Evolutionary conservation across 805 yeast species (phyloP).

Genomic region (Jamesozyma gamospora): DNA sequence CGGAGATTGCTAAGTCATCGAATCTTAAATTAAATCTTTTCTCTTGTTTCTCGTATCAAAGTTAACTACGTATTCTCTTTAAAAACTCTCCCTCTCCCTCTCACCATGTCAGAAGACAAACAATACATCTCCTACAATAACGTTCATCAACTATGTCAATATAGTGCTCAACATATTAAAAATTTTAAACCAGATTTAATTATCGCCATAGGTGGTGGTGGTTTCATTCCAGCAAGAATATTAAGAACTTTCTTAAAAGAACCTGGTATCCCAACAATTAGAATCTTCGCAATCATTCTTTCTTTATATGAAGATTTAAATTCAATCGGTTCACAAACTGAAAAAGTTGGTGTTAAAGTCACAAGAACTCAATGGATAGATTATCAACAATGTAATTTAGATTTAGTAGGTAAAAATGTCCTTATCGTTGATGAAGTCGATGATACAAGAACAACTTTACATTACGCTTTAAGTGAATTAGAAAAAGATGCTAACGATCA

Average conservation of each 20-base stretch:
- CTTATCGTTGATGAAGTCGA: conserved; percentile 78
- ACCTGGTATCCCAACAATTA: conserved; percentile 77
- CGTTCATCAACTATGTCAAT: conserved; percentile 65
- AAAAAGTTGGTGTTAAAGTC: conserved; percentile 54
- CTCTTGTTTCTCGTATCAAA: too few relatives aligned
- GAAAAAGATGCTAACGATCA: conserved; percentile 61
- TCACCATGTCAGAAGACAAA: conserved; percentile 36
- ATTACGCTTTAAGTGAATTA: conserved; percentile 66
- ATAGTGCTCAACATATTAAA: conserved; percentile 50
- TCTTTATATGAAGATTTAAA: conserved; percentile 81
- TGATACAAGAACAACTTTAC: conserved; percentile 77
- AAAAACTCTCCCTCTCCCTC: too few relatives aligned
- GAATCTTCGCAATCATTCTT: conserved; percentile 90
- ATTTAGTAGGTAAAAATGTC: conserved; percentile 59
- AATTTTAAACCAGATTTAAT: conserved; percentile 77
- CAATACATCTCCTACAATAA: conserved; percentile 74
- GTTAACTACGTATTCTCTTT: too few relatives aligned
- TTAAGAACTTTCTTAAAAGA: conserved; percentile 85
- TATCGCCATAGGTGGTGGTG: conserved; percentile 97
- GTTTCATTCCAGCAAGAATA: conserved; percentile 95
- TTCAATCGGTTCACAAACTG: conserved; percentile 47
- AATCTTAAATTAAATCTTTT: too few relatives aligned
- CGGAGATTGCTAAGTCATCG: too few relatives aligned
- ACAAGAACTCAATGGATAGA: conserved; percentile 80
- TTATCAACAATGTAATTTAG: conserved; percentile 48